Conservation (phyloP, 208 protist genomes). For the Vickermania spadyakhi region DNA sequence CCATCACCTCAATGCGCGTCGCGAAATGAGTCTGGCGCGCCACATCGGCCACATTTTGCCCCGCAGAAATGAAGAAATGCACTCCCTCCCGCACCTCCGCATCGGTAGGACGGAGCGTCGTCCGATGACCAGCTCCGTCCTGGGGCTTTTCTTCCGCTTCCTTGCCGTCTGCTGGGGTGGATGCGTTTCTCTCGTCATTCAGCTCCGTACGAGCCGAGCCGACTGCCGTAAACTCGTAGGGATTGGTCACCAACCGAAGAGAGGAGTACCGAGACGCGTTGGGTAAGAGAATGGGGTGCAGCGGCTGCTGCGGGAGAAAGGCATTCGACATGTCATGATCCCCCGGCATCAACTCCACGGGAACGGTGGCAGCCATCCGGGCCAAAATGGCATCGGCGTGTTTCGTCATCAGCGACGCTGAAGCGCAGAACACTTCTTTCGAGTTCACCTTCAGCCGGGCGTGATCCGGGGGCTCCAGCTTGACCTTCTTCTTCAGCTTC, state of each 20-base stretch:
- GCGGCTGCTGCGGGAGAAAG: slow-evolving; percentile 89
- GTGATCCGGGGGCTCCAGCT: slow-evolving; percentile 78
- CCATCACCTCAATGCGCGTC: slow-evolving; percentile 62
- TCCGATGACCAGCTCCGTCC: slow-evolving; percentile 1
- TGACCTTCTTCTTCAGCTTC: slow-evolving; percentile 79
- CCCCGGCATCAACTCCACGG: slow-evolving; percentile 89
- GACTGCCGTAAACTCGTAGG: slow-evolving; percentile 56
- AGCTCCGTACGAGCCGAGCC: slow-evolving; percentile 5
- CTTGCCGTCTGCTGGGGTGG: not conserved
- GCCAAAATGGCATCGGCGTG: slow-evolving; percentile 53
- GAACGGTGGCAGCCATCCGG: slow-evolving; percentile 46
- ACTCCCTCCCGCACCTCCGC: slow-evolving; percentile 5
- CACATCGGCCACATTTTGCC: slow-evolving; percentile 84
- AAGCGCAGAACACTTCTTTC: slow-evolving; percentile 21
- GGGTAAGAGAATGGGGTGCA: slow-evolving; percentile 82
- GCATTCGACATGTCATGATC: slow-evolving; percentile 83
- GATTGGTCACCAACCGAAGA: slow-evolving; percentile 75
- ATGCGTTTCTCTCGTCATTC: not conserved
- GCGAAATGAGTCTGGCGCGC: slow-evolving; percentile 49
- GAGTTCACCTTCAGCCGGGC: slow-evolving; percentile 57
- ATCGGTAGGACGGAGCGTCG: not conserved
- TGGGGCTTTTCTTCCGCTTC: slow-evolving; percentile 10
- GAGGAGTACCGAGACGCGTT: slow-evolving; percentile 54
- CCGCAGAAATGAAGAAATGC: slow-evolving; percentile 69
- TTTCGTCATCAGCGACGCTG: slow-evolving; percentile 56